phyloP scores from a whole-genome alignment of 805 yeast species.

The Schwanniomyces pseudopolymorphus region DNA sequence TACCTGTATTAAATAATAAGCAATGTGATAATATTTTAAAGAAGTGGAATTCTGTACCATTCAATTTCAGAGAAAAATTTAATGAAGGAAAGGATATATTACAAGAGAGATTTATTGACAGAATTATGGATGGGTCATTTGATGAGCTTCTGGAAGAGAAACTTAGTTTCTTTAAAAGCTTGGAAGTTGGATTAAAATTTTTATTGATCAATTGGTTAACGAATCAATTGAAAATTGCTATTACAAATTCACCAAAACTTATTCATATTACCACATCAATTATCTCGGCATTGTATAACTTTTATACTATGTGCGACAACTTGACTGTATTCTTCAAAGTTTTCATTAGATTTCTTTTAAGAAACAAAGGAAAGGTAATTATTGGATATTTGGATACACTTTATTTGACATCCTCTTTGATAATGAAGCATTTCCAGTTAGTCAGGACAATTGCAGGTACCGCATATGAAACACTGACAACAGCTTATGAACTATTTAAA shows the following conservation, averaged over 20 bases:
- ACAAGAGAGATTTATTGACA: slow-evolving; percentile 32
- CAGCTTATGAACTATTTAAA: slow-evolving; percentile 36
- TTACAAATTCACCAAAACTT: slow-evolving; percentile 32
- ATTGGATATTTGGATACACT: slow-evolving; percentile 43
- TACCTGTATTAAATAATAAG: slow-evolving; percentile 54
- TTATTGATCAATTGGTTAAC: slow-evolving; percentile 51
- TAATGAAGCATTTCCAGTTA: slow-evolving; percentile 31
- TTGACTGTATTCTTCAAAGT: slow-evolving; percentile 41
- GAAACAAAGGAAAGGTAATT: slow-evolving; percentile 40
- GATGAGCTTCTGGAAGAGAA: slow-evolving; percentile 11
- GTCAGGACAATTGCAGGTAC: slow-evolving; percentile 33
- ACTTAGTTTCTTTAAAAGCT: slow-evolving; percentile 10
- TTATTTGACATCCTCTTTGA: slow-evolving; percentile 30
- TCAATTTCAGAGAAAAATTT: slow-evolving; percentile 32
- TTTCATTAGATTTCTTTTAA: slow-evolving; percentile 30
- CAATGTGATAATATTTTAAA: slow-evolving; percentile 57
- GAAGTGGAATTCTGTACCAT: slow-evolving; percentile 41
- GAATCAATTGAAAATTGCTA: slow-evolving; percentile 35
- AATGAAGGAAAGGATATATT: slow-evolving; percentile 36
- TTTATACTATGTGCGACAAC: slow-evolving; percentile 40
- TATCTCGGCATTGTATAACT: slow-evolving; percentile 29
- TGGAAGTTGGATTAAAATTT: slow-evolving; percentile 45
- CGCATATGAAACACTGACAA: slow-evolving; percentile 22
- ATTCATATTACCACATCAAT: slow-evolving; percentile 33
- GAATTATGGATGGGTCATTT: slow-evolving; percentile 20